Conservation (phyloP, 768 basidiomycete genomes). For the Termitomyces sp. region DNA sequence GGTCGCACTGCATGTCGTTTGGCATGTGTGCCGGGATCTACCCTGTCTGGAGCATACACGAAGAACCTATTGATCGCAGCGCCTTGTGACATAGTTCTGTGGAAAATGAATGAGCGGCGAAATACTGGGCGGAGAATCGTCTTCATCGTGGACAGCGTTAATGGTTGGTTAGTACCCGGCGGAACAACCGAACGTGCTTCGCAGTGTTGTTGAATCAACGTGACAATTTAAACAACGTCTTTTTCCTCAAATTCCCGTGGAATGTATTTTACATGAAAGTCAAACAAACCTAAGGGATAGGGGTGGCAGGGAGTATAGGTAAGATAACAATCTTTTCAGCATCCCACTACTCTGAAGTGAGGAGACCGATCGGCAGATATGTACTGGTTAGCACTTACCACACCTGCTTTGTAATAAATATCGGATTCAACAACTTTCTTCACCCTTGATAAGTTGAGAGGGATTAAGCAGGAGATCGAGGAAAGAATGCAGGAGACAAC, state of each 20-base stretch:
- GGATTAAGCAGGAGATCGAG: neutral
- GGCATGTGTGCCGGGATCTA: slow-evolving; percentile 40
- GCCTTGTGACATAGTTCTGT: slow-evolving; percentile 9
- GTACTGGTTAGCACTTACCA: slow-evolving; percentile 28
- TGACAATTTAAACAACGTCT: neutral
- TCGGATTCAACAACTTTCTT: slow-evolving; percentile 38
- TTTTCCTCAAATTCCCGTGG: neutral
- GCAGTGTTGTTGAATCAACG: neutral
- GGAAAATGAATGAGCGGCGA: neutral
- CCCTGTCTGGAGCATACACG: slow-evolving; percentile 56
- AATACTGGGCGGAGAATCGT: neutral
- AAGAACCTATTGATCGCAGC: slow-evolving; percentile 36
- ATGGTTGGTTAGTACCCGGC: too few relatives aligned
- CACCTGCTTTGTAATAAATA: slow-evolving; percentile 41
- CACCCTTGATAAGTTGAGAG: slow-evolving; percentile 26
- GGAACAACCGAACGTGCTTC: neutral
- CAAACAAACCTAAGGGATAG: neutral
- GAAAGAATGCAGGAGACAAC: slow-evolving; percentile 6
- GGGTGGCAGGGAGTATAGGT: slow-evolving; percentile 40
- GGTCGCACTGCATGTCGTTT: slow-evolving; percentile 46
- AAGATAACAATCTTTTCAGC: slow-evolving; percentile 49
- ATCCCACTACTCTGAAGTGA: slow-evolving; percentile 47
- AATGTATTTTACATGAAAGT: neutral
- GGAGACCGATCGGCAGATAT: neutral
- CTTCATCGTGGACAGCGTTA: slow-evolving; percentile 7